Percentiles rank a stretch among this genome's conserved stretches.
phyloP scores from a whole-genome alignment of 2,329 filamentous ascomycete genomes.

The Colletotrichum destructivum region DNA sequence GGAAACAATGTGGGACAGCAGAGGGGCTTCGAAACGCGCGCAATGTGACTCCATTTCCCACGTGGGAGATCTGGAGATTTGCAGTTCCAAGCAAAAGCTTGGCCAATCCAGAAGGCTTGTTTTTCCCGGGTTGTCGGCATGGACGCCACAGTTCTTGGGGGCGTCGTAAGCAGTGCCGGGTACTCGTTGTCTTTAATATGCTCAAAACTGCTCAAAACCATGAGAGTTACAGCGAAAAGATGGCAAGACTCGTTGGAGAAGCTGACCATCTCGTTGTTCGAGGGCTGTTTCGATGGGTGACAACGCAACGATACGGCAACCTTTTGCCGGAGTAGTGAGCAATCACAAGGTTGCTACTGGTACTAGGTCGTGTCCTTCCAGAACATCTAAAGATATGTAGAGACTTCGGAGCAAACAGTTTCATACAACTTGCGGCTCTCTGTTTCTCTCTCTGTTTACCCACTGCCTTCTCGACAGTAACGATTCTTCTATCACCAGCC shows the following conservation, averaged over 20 bases:
- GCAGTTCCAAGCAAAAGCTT: not conserved
- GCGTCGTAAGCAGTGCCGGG: not conserved
- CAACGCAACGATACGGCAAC: not conserved
- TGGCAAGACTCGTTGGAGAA: not conserved
- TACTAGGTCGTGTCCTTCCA: not conserved
- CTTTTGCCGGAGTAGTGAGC: not conserved
- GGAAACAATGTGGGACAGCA: slow-evolving; percentile 24
- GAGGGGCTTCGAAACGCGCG: not conserved
- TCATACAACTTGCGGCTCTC: no score
- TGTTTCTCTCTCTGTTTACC: not conserved
- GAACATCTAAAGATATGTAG: not conserved
- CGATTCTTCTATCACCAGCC: not conserved
- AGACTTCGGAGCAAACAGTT: no score
- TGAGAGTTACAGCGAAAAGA: not conserved
- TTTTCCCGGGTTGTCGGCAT: no score
- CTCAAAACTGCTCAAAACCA: slow-evolving; percentile 36
- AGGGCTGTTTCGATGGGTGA: not conserved
- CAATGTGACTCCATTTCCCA: slow-evolving; percentile 6
- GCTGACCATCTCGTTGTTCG: not conserved
- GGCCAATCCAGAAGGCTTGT: slow-evolving; percentile 3
- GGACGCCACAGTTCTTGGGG: not conserved
- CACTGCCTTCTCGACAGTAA: not conserved
- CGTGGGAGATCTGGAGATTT: not conserved
- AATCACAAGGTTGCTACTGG: not conserved
- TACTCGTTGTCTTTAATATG: not conserved